Evolutionary conservation across 2,329 filamentous ascomycete species (phyloP).

Genomic region (Alternaria brassicicola): DNA sequence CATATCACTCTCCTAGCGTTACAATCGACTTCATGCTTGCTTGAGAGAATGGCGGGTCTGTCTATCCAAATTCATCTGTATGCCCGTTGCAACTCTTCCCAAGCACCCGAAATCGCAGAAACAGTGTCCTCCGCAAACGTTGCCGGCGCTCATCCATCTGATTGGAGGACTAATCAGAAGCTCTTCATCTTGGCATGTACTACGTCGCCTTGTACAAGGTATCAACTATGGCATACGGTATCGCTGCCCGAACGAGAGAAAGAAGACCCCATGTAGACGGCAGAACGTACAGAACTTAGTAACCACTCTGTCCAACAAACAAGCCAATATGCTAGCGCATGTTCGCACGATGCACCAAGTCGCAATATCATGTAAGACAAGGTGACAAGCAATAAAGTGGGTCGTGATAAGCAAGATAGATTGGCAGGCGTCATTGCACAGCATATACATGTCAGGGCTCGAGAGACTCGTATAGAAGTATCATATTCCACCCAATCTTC

Average conservation of each 20-base stretch:
- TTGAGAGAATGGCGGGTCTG: background rate
- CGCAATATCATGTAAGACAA: background rate
- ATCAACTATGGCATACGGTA: background rate
- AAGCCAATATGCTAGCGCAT: background rate
- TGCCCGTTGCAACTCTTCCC: background rate
- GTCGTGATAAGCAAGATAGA: background rate
- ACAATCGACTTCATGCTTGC: background rate
- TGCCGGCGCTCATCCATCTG: background rate
- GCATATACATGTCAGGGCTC: background rate
- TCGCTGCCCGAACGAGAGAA: background rate
- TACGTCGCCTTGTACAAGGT: background rate
- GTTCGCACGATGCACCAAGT: background rate
- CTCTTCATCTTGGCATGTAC: background rate
- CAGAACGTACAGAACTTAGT: background rate
- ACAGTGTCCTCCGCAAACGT: background rate
- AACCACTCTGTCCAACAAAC: background rate
- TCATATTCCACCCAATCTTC: background rate
- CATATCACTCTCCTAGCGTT: background rate
- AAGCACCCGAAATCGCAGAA: background rate
- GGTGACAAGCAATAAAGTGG: background rate
- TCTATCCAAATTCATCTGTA: background rate
- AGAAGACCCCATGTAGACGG: too few species aligned
- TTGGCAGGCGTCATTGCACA: constrained; percentile 3
- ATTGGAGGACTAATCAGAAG: background rate
- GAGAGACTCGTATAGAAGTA: background rate